Base-by-base conservation (phyloP, 2,329 filamentous ascomycete genomes). In the Phialemoniopsis sp. region DNA sequence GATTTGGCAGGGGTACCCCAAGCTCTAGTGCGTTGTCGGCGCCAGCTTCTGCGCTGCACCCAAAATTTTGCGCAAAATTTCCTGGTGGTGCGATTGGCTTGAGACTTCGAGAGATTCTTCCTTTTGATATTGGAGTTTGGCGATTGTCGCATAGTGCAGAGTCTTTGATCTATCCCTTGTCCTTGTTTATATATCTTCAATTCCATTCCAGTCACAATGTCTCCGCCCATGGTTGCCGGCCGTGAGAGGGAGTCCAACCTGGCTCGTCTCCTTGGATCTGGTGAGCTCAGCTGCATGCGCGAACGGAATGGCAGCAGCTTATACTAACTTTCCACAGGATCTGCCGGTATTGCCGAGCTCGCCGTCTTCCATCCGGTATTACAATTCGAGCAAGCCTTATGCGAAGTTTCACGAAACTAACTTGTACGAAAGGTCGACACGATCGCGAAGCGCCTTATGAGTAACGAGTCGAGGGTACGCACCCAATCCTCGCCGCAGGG, bases 391-490 rank as follows among this genome's bases (percentile, higher is more conserved):
- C 40, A 42, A 43, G 41, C 9, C 3, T 48, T 42, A 46, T 46
- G 18, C 35, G 42, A 45, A 50, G 51, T 49, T 62, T 44, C 17
- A 13, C 36, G 29, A 31, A 46, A 32, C 46, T 50, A 52, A 53
- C 58, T 52, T 41, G 56, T 41, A 33, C 34, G 33, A 46, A 57
- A 91, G 87, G 88, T 98, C 63, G 93, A 98, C 69, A 98, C 93
- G 37, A 96, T 94, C 57, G 91, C 93, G 48, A 98, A 98, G 77
- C 88, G 93, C 53, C 80, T 98, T 67, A 98, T 98, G 93, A 96
- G 89, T 80, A 96, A 98, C 68, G 85, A 95, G 64, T 81, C 80
- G 59, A 87, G 74, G 69, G 78, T 87, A 62, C 52, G 66, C 21
- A 33, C 33, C n/a, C 29, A 26, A 33, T 21, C 15, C 14, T 15